Evolutionary conservation across 495 filamentous ascomycete genomes (phyloP), one percentile per base, ranked within the genome.

Genomic region (Apiosordaria backusii): DNA sequence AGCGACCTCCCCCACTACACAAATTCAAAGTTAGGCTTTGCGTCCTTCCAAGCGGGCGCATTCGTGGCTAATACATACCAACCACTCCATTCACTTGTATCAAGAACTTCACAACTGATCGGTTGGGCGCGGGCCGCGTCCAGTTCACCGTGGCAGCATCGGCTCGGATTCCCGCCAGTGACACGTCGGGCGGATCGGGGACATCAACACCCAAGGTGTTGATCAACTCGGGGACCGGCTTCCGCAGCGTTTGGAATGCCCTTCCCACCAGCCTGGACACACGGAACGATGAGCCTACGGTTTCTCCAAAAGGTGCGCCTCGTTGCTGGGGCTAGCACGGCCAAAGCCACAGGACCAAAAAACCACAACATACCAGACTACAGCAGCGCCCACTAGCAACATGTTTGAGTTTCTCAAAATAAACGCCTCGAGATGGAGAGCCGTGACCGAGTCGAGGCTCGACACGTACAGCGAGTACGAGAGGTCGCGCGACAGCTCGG

Each of bases 41-140:
- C 15, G 9, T 60, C 61, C 22, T 50, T 19, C 59, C 26, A 45
- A 18, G 13, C 59, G 9, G 27, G 21, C 59, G 4, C 9, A 19
- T 27, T 15, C 19, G 27, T 61, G 59, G 59, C 4, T n/a, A 23
- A 35, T 60, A 79, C 84, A 77, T 77, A 96, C 93, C 91, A 79
- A 92, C 93, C 40, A 92, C 87, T 40, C 93, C 93, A 73, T 99
- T 98, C 63, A 97, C 87, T 70, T 96, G 91, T 50, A 99, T 92
- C 23, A 93, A 85, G 74, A 96, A 92, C 78, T 93, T 95, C 16
- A 90, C 83, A 61, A 93, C 89, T 15, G 90, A 89, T 65, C 90
- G 88, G 62, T 88, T 88, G 72, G 87, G 85, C 53, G 90, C 88
- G 1, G 90, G 88, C 60, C 90, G 85, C 62, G 92, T 92, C 92